phyloP scores from a whole-genome alignment of 768 basidiomycete genomes.

The Chalciporus piperatus region DNA sequence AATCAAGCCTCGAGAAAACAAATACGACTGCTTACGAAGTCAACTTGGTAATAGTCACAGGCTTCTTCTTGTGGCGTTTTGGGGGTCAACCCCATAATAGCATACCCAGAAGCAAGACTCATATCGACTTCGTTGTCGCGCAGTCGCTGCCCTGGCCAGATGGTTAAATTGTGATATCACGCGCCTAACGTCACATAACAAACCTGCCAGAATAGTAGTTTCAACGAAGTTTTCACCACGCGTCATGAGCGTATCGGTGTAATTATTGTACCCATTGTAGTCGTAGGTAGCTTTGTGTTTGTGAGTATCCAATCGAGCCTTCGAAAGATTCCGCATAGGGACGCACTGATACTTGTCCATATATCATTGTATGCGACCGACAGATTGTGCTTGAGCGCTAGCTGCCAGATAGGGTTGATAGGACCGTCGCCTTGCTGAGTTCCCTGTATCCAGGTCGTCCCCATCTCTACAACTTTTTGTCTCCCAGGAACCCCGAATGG shows the following conservation, averaged over 20 bases:
- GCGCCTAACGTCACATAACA: conserved; percentile 16
- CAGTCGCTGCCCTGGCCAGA: neutral
- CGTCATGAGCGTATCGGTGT: conserved; percentile 40
- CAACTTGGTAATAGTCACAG: conserved; percentile 56
- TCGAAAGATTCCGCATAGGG: neutral
- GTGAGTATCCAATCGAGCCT: neutral
- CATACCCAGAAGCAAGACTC: conserved; percentile 53
- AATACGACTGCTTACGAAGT: conserved; percentile 27
- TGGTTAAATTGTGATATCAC: conserved; percentile 43
- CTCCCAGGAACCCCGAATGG: conserved; percentile 40
- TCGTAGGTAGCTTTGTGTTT: conserved; percentile 49
- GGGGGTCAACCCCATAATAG: conserved; percentile 46
- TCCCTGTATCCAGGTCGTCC: conserved; percentile 63
- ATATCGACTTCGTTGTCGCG: conserved; percentile 43
- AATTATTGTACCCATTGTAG: conserved; percentile 47
- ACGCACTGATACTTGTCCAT: conserved; percentile 44
- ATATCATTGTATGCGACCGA: conserved; percentile 44
- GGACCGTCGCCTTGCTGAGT: conserved; percentile 46
- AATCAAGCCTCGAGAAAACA: neutral
- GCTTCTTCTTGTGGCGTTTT: conserved; percentile 45
- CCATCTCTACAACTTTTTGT: conserved; percentile 49
- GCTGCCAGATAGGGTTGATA: conserved; percentile 56
- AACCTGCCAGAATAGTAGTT: conserved; percentile 46
- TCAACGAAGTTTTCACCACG: conserved; percentile 39
- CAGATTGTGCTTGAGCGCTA: conserved; percentile 57